Evolutionary conservation across 352 stramenopile genomes (phyloP), one percentile per base, ranked within the genome.

Genomic region (Pythium graminicola): DNA sequence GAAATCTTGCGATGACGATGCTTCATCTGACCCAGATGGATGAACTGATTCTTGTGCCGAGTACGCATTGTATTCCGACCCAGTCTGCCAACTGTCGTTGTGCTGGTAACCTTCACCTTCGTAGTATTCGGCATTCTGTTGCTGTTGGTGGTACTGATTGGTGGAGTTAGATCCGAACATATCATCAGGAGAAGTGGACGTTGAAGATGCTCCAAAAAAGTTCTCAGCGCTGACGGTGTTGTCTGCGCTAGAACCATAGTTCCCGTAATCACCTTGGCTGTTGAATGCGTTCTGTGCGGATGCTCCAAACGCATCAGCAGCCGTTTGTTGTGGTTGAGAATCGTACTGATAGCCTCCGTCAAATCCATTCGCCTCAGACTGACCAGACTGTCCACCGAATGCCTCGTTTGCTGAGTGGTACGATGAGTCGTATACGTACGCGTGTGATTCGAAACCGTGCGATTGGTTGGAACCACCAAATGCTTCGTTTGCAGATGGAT

Each of bases 241-340:
- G 35, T 56, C 51, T 0, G 1, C 35, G 22, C 38, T 20, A 14
- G 48, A 54, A 28, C 26, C 43, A 36, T 10, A 16, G 28, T 56
- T 17, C 24, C n/a, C n/a, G n/a, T n/a, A n/a, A n/a, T n/a, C n/a
- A n/a, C 31, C 27, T 16, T 64, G 54, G 7, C 45, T 50, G 31
- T 54, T 60, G 59, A 76, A 78, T 7, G 55, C 43, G 42, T 59
- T 46, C 48, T 60, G 51, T 6, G 54, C 54, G 38, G 62, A 39
- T 40, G 54, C 64, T 41, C 57, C 60, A 63, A 70, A 69, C 9
- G 48, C 43, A 28, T 62, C 53, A 20, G 24, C 36, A 26, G 38
- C 49, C n/a, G 48, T 39, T 17, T 46, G 35, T 5, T 55, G 35
- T 16, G 45, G 35, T 6, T 29, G 22, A 9, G 45, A 14, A 16